Conservation (phyloP, 164 flowering plant genomes). For the Vitis rupestris region DNA sequence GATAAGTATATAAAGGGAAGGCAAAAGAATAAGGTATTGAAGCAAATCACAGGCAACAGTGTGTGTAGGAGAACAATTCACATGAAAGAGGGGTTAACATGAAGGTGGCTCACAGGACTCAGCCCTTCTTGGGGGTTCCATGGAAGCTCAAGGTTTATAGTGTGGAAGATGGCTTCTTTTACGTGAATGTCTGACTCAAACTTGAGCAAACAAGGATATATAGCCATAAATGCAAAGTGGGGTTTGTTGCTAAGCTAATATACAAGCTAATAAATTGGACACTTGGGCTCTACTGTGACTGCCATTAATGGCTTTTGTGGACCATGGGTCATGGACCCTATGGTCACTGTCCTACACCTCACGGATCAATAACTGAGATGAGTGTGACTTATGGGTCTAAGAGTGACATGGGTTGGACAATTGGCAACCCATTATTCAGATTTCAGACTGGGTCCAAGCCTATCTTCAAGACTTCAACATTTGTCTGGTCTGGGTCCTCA, state of each 20-base stretch:
- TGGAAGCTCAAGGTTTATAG: constrained; percentile 2
- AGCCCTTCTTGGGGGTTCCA: constrained; percentile 4
- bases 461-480: no score
- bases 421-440: no score
- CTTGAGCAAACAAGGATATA: background rate
- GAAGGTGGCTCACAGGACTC: constrained; percentile 22
- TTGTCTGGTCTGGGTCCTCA: no score
- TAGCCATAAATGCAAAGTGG: constrained; percentile 18
- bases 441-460: no score
- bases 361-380: no score
- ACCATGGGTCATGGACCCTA: background rate
- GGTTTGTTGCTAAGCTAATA: background rate
- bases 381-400: no score
- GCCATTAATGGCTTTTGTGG: constrained; percentile 20
- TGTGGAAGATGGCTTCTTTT: constrained; percentile 24
- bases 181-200: constrained; percentile 30
- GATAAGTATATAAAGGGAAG: constrained; percentile 14
- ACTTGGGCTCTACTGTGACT: constrained; percentile 19
- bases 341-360: no score
- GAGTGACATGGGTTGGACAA: no score
- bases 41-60: constrained; percentile 39
- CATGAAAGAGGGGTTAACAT: constrained; percentile 29
- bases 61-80: constrained; percentile 19
- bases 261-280: constrained; percentile 3
- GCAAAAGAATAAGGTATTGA: constrained; percentile 30